Conservation (phyloP, 73 alveolate species). For the Paramecium tetraurelia region DNA sequence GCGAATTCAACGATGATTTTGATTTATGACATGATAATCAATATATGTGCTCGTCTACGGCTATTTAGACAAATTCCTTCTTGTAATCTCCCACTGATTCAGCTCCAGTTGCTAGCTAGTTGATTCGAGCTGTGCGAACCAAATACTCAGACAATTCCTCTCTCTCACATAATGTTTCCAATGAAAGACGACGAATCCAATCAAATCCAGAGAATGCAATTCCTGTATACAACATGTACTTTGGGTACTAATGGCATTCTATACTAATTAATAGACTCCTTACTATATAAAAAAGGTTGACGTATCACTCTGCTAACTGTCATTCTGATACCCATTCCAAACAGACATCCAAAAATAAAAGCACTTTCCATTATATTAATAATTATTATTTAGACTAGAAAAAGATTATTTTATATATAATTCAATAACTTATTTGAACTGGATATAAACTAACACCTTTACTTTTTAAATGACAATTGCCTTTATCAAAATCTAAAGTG, state of each 20-base stretch:
- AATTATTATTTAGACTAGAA: not conserved
- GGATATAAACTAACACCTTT: not conserved
- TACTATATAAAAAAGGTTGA: not conserved
- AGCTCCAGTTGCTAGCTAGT: not conserved
- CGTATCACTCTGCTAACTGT: not conserved
- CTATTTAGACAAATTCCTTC: not conserved
- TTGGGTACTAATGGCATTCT: not conserved
- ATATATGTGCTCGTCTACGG: constrained; percentile 27
- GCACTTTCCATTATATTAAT: constrained; percentile 3
- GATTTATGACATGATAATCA: constrained; percentile 35
- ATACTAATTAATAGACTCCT: not conserved
- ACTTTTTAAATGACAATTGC: not conserved
- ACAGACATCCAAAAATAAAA: not conserved
- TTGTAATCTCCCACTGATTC: not conserved
- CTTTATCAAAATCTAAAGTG: not conserved
- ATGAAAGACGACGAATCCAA: not conserved
- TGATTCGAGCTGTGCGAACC: not conserved
- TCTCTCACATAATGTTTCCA: not conserved
- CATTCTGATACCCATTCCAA: not conserved
- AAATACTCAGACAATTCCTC: not conserved
- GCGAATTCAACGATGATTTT: constrained; percentile 47
- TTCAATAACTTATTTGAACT: not conserved
- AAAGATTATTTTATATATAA: not conserved
- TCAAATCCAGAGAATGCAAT: not conserved
- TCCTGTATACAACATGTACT: not conserved